A percentile compares a stretch with the other conserved stretches of the same genome.
Conservation (phyloP, 2,329 filamentous ascomycete genomes). For the Orbilia oligospora region DNA sequence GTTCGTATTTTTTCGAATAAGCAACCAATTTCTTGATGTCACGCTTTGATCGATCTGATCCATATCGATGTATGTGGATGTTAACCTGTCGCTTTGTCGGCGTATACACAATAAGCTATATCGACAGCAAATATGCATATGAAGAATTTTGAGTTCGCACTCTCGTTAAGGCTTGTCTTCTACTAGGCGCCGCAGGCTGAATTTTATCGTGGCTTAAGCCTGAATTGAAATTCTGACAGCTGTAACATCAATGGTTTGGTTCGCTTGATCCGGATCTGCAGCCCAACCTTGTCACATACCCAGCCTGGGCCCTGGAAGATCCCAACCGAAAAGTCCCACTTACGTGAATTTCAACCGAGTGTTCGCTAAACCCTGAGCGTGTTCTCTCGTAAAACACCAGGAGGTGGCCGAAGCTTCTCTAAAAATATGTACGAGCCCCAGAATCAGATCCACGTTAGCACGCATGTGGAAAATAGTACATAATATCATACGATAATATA, state of each 20-base stretch:
- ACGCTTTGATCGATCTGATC: slow-evolving; percentile 2
- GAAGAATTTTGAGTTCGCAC: background rate
- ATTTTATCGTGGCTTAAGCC: background rate
- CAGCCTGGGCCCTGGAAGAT: too few species aligned
- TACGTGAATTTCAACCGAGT: too few species aligned
- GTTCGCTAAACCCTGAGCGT: slow-evolving; percentile 13
- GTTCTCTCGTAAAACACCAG: too few species aligned
- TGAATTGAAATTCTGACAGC: background rate
- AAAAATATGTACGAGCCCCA: background rate
- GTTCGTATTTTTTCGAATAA: slow-evolving; percentile 6
- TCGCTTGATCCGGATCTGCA: background rate
- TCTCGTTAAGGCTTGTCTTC: background rate
- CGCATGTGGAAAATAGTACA: too few species aligned
- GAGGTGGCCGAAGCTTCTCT: background rate
- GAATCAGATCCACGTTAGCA: too few species aligned
- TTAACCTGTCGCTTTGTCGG: background rate
- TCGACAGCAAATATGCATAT: background rate
- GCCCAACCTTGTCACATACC: too few species aligned
- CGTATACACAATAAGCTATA: slow-evolving; percentile 6
- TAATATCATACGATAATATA: slow-evolving; percentile 10
- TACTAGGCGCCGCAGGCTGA: background rate
- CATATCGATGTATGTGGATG: background rate
- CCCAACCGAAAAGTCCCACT: too few species aligned
- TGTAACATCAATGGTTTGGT: background rate
- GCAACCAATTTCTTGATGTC: slow-evolving; percentile 22